A percentile compares a stretch with the other conserved stretches of the same genome.
These are phyloP conservation scores for Kwoniella sp. DNA, from an alignment of 768 basidiomycete species.

Conservation along the genomic window DNA sequence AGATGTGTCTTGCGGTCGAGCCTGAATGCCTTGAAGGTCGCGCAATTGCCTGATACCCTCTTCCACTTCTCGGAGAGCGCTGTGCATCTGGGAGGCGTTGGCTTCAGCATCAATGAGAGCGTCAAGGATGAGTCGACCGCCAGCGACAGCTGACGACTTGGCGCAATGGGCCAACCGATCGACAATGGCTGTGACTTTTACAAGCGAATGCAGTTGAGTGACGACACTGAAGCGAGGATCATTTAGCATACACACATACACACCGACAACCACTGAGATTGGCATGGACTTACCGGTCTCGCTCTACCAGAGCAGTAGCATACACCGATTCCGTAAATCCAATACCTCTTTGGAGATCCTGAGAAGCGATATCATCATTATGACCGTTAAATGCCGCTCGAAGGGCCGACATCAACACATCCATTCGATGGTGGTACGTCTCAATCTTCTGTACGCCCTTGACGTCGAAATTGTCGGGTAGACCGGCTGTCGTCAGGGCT, in stretches of 20 bases:
- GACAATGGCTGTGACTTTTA: conserved; percentile 14
- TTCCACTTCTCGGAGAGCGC: conserved; percentile 30
- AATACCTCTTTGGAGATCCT: conserved; percentile 78
- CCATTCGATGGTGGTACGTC: conserved; percentile 60
- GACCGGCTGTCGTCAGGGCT: conserved; percentile 11
- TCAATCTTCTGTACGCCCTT: conserved; percentile 29
- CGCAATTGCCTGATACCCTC: conserved; percentile 37
- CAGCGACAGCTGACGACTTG: conserved; percentile 19
- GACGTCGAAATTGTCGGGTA: conserved; percentile 16
- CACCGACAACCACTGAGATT: background rate
- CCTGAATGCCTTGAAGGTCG: conserved; percentile 30
- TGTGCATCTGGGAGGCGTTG: conserved; percentile 12
- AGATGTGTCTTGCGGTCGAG: conserved; percentile 21
- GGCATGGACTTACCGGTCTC: conserved; percentile 64
- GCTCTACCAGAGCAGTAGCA: conserved; percentile 65
- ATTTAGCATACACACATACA: background rate
- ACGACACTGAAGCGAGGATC: conserved; percentile 10
- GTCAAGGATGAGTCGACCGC: conserved; percentile 6
- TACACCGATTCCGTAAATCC: conserved; percentile 79
- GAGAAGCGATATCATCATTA: conserved; percentile 79
- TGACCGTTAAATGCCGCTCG: conserved; percentile 68
- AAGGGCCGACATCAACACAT: conserved; percentile 68
- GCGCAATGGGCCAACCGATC: conserved; percentile 26
- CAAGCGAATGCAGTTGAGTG: conserved; percentile 8
- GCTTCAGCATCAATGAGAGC: conserved; percentile 16